These are phyloP conservation scores for Sordariomycetes sp. DNA, from an alignment of 2,329 filamentous ascomycete genomes.

Conservation along the genomic window DNA sequence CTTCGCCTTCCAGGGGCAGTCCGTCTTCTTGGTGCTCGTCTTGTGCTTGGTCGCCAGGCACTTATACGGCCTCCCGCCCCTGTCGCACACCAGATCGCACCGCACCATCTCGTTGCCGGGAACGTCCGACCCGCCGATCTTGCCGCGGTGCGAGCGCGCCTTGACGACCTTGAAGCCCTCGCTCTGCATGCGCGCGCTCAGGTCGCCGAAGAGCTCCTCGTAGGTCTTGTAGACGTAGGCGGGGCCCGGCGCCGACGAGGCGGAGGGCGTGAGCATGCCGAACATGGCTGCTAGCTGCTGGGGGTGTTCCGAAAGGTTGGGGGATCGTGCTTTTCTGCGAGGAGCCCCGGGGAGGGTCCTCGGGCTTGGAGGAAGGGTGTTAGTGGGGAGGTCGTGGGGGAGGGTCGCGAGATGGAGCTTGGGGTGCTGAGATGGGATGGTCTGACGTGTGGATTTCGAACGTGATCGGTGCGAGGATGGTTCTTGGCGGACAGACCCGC, in stretches of 20 bases:
- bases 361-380: not conserved
- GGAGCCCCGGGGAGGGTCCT: not conserved
- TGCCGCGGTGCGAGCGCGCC: slow-evolving; percentile 28
- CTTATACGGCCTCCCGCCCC: slow-evolving; percentile 30
- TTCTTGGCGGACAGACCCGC: not conserved
- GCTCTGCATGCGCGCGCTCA: slow-evolving; percentile 29
- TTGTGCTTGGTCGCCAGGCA: slow-evolving; percentile 33
- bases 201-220: slow-evolving; percentile 28
- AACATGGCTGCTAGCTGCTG: slow-evolving; percentile 20
- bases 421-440: not conserved
- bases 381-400: not conserved
- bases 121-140: slow-evolving; percentile 26
- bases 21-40: slow-evolving; percentile 33
- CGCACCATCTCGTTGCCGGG: slow-evolving; percentile 31
- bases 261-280: slow-evolving; percentile 26
- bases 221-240: slow-evolving; percentile 25
- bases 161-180: slow-evolving; percentile 36
- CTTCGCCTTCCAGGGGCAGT: slow-evolving; percentile 34
- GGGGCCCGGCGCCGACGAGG: slow-evolving; percentile 19
- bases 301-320: too few relatives aligned
- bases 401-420: not conserved
- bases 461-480: slow-evolving; percentile 3
- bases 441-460: slow-evolving; percentile 3
- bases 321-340: too few relatives aligned
- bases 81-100: slow-evolving; percentile 33